A percentile compares a stretch with the other conserved stretches of the same genome.
Evolutionary conservation across 768 basidiomycete species (phyloP).

Genomic region (Candolleomyces aberdarensis): DNA sequence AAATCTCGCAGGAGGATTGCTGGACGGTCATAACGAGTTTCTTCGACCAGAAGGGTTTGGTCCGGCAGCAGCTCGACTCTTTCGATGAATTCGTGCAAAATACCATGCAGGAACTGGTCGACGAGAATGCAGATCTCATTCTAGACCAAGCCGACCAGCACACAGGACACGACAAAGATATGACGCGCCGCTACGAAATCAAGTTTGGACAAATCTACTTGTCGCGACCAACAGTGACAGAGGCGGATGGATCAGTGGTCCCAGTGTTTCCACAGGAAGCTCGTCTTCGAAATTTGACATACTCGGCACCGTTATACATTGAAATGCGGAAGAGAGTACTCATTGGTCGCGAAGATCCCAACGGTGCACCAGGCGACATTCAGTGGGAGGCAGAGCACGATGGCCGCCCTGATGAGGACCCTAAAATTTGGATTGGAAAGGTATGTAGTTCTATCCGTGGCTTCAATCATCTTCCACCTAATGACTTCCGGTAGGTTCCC

Average conservation of each 20-base stretch:
- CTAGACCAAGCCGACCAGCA: constrained; percentile 97
- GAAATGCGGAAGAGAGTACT: constrained; percentile 90
- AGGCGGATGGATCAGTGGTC: constrained; percentile 91
- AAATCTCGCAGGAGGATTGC: constrained; percentile 87
- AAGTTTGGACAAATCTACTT: constrained; percentile 98
- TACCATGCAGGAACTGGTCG: constrained; percentile 98
- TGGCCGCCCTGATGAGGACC: constrained; percentile 57
- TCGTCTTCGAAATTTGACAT: constrained; percentile 89
- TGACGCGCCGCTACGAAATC: constrained; percentile 93
- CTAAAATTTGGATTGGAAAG: constrained; percentile 95
- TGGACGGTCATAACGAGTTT: constrained; percentile 96
- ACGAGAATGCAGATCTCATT: constrained; percentile 93
- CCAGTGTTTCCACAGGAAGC: constrained; percentile 98
- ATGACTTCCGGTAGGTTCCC: constrained; percentile 62
- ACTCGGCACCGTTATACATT: constrained; percentile 92
- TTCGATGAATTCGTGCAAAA: constrained; percentile 99
- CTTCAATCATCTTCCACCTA: neutral
- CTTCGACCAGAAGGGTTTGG: constrained; percentile 96
- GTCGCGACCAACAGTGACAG: constrained; percentile 90
- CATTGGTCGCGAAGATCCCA: constrained; percentile 75
- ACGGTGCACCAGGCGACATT: constrained; percentile 77
- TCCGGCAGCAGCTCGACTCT: constrained; percentile 95
- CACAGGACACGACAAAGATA: constrained; percentile 76
- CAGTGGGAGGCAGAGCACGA: constrained; percentile 74
- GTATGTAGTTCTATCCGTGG: constrained; percentile 36